Evolutionary conservation across 441 rosid species (phyloP).

Genomic region (Pelargonium citronellum): DNA sequence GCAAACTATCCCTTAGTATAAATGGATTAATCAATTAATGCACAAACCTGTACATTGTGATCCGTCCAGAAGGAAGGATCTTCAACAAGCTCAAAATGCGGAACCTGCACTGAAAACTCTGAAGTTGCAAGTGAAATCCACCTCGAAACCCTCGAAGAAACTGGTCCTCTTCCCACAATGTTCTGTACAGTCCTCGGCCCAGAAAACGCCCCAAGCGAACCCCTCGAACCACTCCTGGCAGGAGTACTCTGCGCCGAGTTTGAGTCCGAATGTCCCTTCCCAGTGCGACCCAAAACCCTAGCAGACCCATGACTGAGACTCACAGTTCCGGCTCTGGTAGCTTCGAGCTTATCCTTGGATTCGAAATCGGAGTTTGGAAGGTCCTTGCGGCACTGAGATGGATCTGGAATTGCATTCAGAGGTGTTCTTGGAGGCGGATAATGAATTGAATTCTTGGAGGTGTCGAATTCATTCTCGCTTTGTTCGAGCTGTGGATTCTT

Average conservation of each 20-base stretch:
- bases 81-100: constrained; percentile 90
- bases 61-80: constrained; percentile 99
- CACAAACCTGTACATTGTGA: constrained; percentile 89
- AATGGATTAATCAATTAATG: not conserved
- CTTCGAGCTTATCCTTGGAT: constrained; percentile 35
- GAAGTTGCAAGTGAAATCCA: constrained; percentile 36
- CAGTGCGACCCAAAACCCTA: constrained; percentile 39
- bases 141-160: constrained; percentile 45
- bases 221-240: constrained; percentile 52
- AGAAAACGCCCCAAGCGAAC: constrained; percentile 35
- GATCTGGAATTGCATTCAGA: constrained; percentile 68
- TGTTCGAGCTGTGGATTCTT: constrained; percentile 39
- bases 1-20: no score
- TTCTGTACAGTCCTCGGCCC: constrained; percentile 34
- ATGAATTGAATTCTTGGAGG: constrained; percentile 28
- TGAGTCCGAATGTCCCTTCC: constrained; percentile 53
- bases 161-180: constrained; percentile 44
- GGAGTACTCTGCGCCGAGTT: constrained; percentile 75
- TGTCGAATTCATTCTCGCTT: constrained; percentile 60
- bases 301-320: constrained; percentile 35
- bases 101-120: constrained; percentile 45
- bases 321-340: constrained; percentile 19
- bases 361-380: constrained; percentile 30
- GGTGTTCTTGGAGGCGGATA: constrained; percentile 76
- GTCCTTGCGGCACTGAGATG: constrained; percentile 49